Base-by-base conservation (phyloP, 345 rosid genomes). In the Bruguiera parviflora region DNA sequence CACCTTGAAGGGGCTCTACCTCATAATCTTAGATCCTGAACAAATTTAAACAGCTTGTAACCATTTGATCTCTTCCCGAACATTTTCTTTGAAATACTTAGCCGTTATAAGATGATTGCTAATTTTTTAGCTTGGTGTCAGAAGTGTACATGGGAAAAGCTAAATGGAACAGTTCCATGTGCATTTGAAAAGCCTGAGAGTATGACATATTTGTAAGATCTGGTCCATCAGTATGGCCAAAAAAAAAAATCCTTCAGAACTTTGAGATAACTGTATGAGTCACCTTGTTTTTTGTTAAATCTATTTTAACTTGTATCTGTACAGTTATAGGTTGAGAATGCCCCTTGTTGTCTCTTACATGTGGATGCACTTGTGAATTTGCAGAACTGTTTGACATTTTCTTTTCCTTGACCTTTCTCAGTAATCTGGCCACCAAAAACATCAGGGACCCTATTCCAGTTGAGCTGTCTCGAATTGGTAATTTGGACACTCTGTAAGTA, bases 31-130 rank as follows among this genome's bases (percentile, higher is more conserved):
- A 92, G 96, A 79, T 89, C 96, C 2, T 95, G 97, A 66, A 85
- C 93, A 29, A 92, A 87, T 80, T 88, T 95, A 73, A 95, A 87
- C 76, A 88, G 91, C 81, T 88, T 95, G 99, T 95, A 84, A 68
- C 96, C 39, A 64, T 67, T 47, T 27, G 4, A 46, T 35, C 32
- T 5, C 13, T 6, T 53, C 55, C 27, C 25, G 58, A 3, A 43
- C 8, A n/a, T 27, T 5, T 28, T 68, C 61, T 59, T 51, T 61
- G 22, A 10, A 13, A 37, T 25, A 3, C 53, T 57, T 4, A 19
- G 16, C n/a, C 19, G 46, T 57, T 61, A 61, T 47, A 39, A 66
- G 49, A 56, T 72, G 53, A 19, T 64, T 32, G 65, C 47, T 33
- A 13, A 73, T 53, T 61, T 33, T 20, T 57, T 75, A 20, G 37